Base-by-base conservation (phyloP, 2,329 filamentous ascomycete genomes). In the Camillea tinctor region DNA sequence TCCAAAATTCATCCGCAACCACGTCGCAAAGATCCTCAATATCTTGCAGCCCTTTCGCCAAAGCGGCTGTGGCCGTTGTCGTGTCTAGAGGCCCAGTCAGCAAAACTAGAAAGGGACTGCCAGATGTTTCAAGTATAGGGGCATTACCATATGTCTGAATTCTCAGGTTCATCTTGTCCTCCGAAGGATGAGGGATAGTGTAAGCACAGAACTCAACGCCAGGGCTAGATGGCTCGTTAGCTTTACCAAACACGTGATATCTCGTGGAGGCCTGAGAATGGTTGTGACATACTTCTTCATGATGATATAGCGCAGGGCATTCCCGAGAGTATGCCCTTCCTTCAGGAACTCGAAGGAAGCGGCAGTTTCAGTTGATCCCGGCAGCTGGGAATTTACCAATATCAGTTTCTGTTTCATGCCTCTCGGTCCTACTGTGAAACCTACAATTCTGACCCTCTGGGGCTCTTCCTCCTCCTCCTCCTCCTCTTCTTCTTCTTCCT, bases 131-230 rank as follows among this genome's bases (percentile, higher is more conserved):
- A 15, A 53, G 30, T 54, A 17, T 56, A 24, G 11, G 52, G 9
- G 51, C 77, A 87, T 73, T 80, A 97, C 94, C 91, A 71, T 95
- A 98, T 67, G 94, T 99, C 77, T 99, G 95, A 64, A 99, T 98
- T 71, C 95, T 87, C 63, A 99, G 81, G 73, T 98, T 97, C 94
- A 99, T 97, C 79, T 96, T 95, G 49, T 88, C 81, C 77, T 99
- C 95, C 48, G 93, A 96, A 55, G 95, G 95, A 77, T 99, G 95
- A 26, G 95, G 95, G 63, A 99, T 98, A 7, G 94, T 92, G 77
- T 99, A 99, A 62, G 94, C 95, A 77, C 95, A 98, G 78, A 99
- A 97, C 75, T 99, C 95, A 61, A 99, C 95, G 65, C 95, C 88
- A 26, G 95, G 94, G 75, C 94, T 98, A 66, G 92, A 76, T 92